phyloP scores from a whole-genome alignment of 2,329 filamentous ascomycete species.

The Fusarium sp. region DNA sequence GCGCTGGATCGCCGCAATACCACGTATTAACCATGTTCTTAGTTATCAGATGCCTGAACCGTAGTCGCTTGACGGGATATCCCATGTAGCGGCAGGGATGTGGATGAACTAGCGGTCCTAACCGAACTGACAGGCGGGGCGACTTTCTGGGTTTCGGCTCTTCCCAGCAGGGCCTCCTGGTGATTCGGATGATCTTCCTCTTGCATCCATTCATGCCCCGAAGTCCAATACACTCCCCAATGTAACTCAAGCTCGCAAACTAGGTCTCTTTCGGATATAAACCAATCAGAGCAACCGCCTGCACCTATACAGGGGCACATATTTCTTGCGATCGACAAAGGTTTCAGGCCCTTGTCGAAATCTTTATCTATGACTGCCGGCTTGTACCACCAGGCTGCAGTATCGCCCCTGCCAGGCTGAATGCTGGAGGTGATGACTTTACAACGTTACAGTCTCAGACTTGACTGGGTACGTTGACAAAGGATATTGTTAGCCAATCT shows the following conservation, averaged over 20 bases:
- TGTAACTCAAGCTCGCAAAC: slow-evolving; percentile 26
- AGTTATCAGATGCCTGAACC: slow-evolving; percentile 19
- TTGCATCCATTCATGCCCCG: slow-evolving; percentile 21
- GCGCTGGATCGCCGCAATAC: slow-evolving; percentile 7
- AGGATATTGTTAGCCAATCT: background rate
- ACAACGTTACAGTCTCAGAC: slow-evolving; percentile 12
- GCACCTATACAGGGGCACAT: slow-evolving; percentile 9
- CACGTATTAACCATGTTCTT: slow-evolving; percentile 1
- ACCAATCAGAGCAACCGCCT: background rate
- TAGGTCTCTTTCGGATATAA: slow-evolving; percentile 19
- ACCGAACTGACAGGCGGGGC: slow-evolving; percentile 41
- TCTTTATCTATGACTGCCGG: slow-evolving; percentile 20
- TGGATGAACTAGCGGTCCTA: slow-evolving; percentile 37
- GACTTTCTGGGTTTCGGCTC: slow-evolving; percentile 23
- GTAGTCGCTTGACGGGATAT: slow-evolving; percentile 9
- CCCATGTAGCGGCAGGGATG: slow-evolving; percentile 25
- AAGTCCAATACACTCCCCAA: slow-evolving; percentile 15
- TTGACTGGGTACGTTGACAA: background rate
- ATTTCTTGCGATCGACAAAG: slow-evolving; percentile 4
- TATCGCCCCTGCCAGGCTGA: background rate
- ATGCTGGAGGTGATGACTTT: background rate
- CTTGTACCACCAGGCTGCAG: slow-evolving; percentile 4
- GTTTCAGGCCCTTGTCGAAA: slow-evolving; percentile 17
- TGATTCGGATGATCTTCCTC: slow-evolving; percentile 28
- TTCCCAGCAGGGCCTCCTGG: slow-evolving; percentile 12